Evolutionary conservation across 2,329 filamentous ascomycete genomes (phyloP), one percentile per base, ranked within the genome.

Genomic region (Harringtonia lauricola): DNA sequence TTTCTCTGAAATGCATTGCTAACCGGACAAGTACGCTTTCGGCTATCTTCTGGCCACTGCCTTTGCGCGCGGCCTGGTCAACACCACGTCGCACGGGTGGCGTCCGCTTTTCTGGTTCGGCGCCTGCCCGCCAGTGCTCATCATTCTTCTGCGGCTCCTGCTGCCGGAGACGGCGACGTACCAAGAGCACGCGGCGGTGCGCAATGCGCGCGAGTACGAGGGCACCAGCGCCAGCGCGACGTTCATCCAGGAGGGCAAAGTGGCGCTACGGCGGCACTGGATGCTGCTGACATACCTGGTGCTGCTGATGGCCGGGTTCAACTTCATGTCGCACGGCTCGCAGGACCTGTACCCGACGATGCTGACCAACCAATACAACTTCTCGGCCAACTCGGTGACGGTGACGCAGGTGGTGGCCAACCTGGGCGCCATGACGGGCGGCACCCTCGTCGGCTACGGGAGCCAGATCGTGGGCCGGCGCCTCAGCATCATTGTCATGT

Each of bases 261-360:
- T 90, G 1, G 86, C 86, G 0, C 56, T 94, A 29, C 81, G 78
- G 62, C 75, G 77, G 15, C 85, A 94, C 62, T 94, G 87, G 87
- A 52, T 86, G 18, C 62, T 94, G 3, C 68, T 95, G 42, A 67
- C 79, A 24, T 94, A 94, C 64, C 68, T 94, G 45, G 84, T 94
- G 9, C 68, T 94, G 24, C 70, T 94, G 37, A 92, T 94, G 86
- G 82, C 86, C 3, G 86, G 86, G 7, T 90, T 94, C 69, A 94
- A 92, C 64, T 94, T 90, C 57, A 47, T 53, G 57, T 52, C 37
- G 21, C 85, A 90, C 66, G 86, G 83, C 2, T 82, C 78, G 21
- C 84, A 90, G 59, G 85, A 90, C 64, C 82, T 75, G 39, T 89
- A 88, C 65, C 87, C 84, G 0, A 88, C 84, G 3, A 83, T 89